Percentiles rank a stretch among this genome's conserved stretches.
Evolutionary conservation across 2,329 filamentous ascomycete genomes (phyloP).

Genomic region (Botrytis elliptica): DNA sequence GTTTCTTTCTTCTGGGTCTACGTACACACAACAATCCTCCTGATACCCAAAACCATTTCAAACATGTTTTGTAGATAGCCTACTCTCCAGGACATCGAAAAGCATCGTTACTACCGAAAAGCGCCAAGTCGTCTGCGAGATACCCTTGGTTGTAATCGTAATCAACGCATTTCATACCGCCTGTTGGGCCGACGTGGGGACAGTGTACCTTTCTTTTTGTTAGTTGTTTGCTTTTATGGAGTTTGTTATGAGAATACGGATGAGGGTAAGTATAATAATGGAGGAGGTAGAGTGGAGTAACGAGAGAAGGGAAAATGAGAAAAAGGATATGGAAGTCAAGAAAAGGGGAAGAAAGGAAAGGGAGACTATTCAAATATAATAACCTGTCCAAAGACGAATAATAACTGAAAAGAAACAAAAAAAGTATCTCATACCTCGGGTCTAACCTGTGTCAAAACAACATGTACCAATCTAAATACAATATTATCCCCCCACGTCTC

Average conservation of each 20-base stretch:
- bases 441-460: constrained; percentile 38
- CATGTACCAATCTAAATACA: constrained; percentile 45
- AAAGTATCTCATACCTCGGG: not conserved
- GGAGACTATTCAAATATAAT: not conserved
- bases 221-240: not conserved
- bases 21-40: no score
- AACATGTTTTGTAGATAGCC: no score
- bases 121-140: not conserved
- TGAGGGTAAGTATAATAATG: no score
- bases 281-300: not conserved
- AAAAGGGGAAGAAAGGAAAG: not conserved
- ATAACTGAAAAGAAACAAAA: not conserved
- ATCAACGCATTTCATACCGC: constrained; percentile 1
- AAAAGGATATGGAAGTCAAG: accelerated
- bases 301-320: accelerated
- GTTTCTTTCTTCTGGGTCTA: no score
- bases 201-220: not conserved
- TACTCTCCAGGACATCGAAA: no score
- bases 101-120: not conserved
- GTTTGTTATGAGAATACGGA: not conserved
- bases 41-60: no score
- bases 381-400: not conserved
- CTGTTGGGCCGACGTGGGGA: not conserved
- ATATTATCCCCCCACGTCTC: constrained; percentile 47
- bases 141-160: not conserved